Conservation (phyloP, 202 grass and related monocot genomes). For the Panicum virgatum region DNA sequence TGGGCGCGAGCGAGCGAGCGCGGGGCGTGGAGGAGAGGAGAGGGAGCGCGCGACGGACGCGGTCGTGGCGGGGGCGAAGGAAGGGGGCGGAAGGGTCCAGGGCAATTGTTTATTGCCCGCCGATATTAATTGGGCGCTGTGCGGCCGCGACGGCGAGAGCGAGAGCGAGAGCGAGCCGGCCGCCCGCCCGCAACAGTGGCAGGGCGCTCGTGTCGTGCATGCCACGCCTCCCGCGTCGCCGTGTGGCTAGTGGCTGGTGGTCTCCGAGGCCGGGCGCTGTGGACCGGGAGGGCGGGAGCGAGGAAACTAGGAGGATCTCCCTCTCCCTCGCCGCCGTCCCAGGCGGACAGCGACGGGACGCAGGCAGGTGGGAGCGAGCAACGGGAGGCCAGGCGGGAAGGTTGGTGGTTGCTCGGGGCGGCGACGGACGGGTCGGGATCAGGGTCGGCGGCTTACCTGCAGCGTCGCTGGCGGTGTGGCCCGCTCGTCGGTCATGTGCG, state of each 20-base stretch:
- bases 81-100: neutral
- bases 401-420: no score
- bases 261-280: neutral
- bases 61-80: slow-evolving; percentile 22
- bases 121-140: slow-evolving; percentile 9
- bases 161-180: neutral
- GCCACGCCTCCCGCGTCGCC: neutral
- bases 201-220: neutral
- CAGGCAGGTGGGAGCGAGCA: neutral
- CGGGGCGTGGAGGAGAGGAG: neutral
- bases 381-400: neutral
- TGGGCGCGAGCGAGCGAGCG: neutral
- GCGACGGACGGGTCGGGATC: neutral
- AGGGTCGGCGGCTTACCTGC: neutral
- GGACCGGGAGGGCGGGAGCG: neutral
- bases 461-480: neutral
- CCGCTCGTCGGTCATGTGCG: no score
- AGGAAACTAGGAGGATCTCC: no score
- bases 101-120: slow-evolving; percentile 5
- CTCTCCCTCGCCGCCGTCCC: neutral
- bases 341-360: neutral
- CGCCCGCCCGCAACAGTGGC: neutral
- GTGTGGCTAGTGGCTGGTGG: neutral
- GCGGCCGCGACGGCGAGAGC: neutral
- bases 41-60: neutral